phyloP scores from a whole-genome alignment of 192 early-diverging fungal genomes.

The Cladochytrium replicatum region DNA sequence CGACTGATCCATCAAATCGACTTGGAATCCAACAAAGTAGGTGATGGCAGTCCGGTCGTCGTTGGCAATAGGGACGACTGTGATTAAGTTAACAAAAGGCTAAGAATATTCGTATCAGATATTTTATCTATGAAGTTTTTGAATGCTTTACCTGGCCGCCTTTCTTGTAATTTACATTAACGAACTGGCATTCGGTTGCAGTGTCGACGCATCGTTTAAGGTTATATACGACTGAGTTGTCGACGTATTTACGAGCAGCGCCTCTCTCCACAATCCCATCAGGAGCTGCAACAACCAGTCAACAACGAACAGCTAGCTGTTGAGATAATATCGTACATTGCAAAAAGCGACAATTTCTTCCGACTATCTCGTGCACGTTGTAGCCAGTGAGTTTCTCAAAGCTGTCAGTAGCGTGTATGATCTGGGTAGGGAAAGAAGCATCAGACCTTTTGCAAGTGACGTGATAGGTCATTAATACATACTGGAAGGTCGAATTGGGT shows the following conservation, averaged over 20 bases:
- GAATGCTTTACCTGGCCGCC: constrained; percentile 47
- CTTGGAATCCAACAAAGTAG: constrained; percentile 53
- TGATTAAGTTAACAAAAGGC: constrained; percentile 56
- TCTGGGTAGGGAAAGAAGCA: constrained; percentile 1
- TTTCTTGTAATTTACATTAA: constrained; percentile 54
- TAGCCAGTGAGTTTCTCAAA: constrained; percentile 54
- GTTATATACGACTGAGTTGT: constrained; percentile 43
- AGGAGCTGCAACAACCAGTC: too few species aligned
- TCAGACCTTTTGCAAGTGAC: too few species aligned
- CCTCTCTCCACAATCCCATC: constrained; percentile 42
- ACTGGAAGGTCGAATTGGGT: constrained; percentile 35
- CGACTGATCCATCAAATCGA: constrained; percentile 54
- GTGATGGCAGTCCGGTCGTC: constrained; percentile 23
- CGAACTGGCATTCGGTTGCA: constrained; percentile 46
- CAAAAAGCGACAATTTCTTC: constrained; percentile 40
- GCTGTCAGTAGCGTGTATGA: constrained; percentile 43
- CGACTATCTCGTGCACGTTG: constrained; percentile 23
- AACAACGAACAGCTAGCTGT: too few species aligned
- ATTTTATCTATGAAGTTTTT: too few species aligned
- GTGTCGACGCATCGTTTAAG: constrained; percentile 36
- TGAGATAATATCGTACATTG: too few species aligned
- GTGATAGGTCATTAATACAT: too few species aligned
- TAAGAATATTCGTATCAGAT: not conserved
- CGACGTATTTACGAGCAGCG: constrained; percentile 37
- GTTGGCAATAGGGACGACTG: constrained; percentile 44